Conservation (phyloP, 306 rosid genomes). For the Clitoria ternatea region DNA sequence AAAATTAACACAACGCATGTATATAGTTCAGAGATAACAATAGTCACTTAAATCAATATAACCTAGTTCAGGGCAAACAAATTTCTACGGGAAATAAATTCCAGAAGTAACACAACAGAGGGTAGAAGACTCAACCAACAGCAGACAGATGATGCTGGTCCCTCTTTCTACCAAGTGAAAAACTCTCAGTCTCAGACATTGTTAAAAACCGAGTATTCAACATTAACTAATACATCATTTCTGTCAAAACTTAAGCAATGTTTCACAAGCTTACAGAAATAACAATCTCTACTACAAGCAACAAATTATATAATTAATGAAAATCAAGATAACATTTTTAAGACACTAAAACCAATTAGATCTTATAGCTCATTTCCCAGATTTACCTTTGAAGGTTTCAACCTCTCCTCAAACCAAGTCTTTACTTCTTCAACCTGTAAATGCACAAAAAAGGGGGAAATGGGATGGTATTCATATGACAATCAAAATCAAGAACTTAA, state of each 20-base stretch:
- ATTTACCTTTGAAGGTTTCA: slow-evolving; percentile 62
- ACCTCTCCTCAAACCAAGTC: slow-evolving; percentile 76
- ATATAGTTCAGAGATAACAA: slow-evolving; percentile 7
- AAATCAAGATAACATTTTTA: neutral
- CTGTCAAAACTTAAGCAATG: neutral
- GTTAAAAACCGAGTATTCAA: neutral
- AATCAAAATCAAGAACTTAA: slow-evolving; percentile 9
- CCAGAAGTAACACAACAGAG: neutral
- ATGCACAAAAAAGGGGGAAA: slow-evolving; percentile 9
- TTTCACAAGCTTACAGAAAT: slow-evolving; percentile 1
- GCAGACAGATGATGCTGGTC: neutral
- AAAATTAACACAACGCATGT: neutral
- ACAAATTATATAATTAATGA: neutral
- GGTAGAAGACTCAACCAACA: slow-evolving; percentile 12
- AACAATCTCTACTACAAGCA: neutral
- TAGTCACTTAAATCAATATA: slow-evolving; percentile 3
- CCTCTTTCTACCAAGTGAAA: neutral
- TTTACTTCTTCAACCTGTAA: slow-evolving; percentile 80
- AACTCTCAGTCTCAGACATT: neutral
- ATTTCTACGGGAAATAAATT: neutral
- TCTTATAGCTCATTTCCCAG: neutral
- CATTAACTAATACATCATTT: neutral
- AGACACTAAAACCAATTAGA: neutral
- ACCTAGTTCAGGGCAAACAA: neutral
- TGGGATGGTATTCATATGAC: neutral